Conservation (phyloP, 2,329 filamentous ascomycete genomes). For the Verruconis gallopava region DNA sequence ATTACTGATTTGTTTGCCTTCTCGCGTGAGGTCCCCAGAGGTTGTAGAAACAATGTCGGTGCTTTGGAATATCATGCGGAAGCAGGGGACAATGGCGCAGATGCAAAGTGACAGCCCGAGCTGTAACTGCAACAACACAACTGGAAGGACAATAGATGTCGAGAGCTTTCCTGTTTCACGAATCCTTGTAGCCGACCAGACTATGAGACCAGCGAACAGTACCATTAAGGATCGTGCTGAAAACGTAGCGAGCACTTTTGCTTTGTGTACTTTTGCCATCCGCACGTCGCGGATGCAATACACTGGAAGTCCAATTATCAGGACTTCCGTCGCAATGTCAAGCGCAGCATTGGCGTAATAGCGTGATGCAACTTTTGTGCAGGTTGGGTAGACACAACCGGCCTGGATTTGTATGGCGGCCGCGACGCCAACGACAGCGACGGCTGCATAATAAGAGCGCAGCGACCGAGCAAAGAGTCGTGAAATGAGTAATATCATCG, state of each 20-base stretch:
- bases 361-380: neutral
- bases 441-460: neutral
- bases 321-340: conserved; percentile 7
- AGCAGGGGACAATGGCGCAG: conserved; percentile 7
- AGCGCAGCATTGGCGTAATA: conserved; percentile 1
- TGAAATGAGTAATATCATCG: conserved; percentile 7
- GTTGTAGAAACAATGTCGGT: conserved; percentile 1
- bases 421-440: neutral
- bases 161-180: neutral
- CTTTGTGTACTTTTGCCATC: conserved; percentile 3
- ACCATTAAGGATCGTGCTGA: conserved; percentile 4
- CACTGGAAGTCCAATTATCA: conserved; percentile 6
- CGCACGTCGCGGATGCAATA: conserved; percentile 7
- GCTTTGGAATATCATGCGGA: conserved; percentile 9
- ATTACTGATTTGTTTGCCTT: neutral
- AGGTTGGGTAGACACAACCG: conserved; percentile 2
- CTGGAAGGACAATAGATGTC: conserved; percentile 2
- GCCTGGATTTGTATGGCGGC: neutral
- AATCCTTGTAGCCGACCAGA: conserved; percentile 2
- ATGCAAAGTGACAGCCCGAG: conserved; percentile 5
- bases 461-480: conserved; percentile 5
- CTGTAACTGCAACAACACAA: conserved; percentile 7
- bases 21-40: neutral
- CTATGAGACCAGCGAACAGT: neutral
- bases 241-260: conserved; percentile 8